phyloP scores from a whole-genome alignment of 2,329 filamentous ascomycete genomes.

The Calonectria pseudoreteaudii region DNA sequence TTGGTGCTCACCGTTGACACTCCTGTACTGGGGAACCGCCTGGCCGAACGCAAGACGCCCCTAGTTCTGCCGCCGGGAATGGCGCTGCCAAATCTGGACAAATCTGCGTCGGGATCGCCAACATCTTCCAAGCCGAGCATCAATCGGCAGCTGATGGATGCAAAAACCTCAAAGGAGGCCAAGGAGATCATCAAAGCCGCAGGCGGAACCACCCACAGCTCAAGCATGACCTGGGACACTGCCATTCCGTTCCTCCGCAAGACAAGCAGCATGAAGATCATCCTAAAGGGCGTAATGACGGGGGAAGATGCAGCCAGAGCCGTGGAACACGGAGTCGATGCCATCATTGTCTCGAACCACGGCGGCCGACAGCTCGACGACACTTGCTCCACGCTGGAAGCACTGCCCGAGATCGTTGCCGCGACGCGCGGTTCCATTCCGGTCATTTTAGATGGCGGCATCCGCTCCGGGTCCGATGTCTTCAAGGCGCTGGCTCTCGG shows the following conservation, averaged over 20 bases:
- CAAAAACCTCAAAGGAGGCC: not conserved
- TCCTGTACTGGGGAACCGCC: not conserved
- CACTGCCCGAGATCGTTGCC: not conserved
- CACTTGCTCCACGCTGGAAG: not conserved
- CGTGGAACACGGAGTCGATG: not conserved
- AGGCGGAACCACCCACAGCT: not conserved
- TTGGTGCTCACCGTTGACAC: constrained; percentile 1
- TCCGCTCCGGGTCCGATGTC: not conserved
- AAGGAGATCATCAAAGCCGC: not conserved
- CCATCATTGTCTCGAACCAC: not conserved
- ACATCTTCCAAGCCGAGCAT: not conserved
- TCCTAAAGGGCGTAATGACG: not conserved
- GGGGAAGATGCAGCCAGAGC: not conserved
- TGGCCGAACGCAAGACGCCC: not conserved
- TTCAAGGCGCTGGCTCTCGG: not conserved
- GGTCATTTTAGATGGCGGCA: not conserved
- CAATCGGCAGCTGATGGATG: not conserved
- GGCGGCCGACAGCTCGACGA: not conserved
- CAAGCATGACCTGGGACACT: not conserved
- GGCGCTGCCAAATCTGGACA: not conserved
- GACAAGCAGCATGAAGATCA: not conserved
- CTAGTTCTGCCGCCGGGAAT: not conserved
- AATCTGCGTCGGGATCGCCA: not conserved
- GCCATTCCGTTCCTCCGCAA: not conserved
- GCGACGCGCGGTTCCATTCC: not conserved